These are phyloP conservation scores for Syzygium oleosum DNA, from an alignment of 345 rosid genomes.

Conservation along the genomic window DNA sequence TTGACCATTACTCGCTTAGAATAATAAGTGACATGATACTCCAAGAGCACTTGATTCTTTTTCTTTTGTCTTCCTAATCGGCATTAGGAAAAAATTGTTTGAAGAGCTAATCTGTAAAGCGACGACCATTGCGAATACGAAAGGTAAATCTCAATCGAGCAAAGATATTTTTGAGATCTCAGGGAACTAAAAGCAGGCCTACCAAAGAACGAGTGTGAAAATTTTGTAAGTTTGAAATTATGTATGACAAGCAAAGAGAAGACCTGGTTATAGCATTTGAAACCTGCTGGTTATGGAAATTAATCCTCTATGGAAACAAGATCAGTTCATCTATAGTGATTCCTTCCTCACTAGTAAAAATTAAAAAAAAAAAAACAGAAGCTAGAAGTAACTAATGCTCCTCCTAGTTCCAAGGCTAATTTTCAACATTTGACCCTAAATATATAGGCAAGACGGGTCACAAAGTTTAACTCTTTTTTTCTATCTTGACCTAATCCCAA, in stretches of 20 bases:
- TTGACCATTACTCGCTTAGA: not conserved
- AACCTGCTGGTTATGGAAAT: not conserved
- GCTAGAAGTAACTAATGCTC: not conserved
- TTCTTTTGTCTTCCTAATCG: not conserved
- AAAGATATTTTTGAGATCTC: not conserved
- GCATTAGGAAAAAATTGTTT: not conserved
- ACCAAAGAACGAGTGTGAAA: not conserved
- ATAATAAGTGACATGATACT: not conserved
- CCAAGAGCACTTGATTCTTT: not conserved
- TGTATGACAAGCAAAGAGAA: not conserved
- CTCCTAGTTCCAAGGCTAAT: not conserved
- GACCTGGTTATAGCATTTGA: not conserved
- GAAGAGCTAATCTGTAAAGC: not conserved
- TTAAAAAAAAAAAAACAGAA: not conserved
- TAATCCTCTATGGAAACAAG: not conserved
- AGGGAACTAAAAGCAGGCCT: not conserved
- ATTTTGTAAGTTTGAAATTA: not conserved
- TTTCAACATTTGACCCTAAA: not conserved
- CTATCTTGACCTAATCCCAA: not conserved
- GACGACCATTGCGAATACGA: not conserved
- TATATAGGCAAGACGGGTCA: not conserved
- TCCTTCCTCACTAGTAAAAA: not conserved
- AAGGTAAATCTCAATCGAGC: not conserved
- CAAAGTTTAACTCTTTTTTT: fast-evolving
- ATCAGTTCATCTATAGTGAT: not conserved